These are phyloP conservation scores for button mushroom (Agaricus bisporus) DNA, from an alignment of 768 basidiomycete genomes.

Conservation along the genomic window DNA sequence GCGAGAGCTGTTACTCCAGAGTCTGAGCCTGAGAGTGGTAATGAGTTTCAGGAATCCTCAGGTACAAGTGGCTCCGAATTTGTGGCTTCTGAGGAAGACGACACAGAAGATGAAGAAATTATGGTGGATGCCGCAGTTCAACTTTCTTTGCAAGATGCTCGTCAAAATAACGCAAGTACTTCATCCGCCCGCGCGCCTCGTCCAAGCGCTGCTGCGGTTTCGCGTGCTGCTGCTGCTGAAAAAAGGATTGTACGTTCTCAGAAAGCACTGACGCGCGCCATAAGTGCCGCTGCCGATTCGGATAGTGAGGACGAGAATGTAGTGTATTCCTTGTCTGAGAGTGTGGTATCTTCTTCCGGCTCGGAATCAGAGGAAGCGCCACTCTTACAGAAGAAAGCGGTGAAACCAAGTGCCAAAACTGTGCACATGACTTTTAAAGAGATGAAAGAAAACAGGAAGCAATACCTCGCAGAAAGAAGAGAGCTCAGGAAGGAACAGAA, in stretches of 20 bases:
- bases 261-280: constrained; percentile 10
- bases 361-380: constrained; percentile 19
- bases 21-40: constrained; percentile 31
- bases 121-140: constrained; percentile 56
- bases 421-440: constrained; percentile 30
- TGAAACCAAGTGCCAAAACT: constrained; percentile 14
- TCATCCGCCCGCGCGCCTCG: constrained; percentile 28
- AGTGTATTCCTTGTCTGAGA: constrained; percentile 21
- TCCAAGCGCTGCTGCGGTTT: constrained; percentile 32
- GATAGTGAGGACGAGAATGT: constrained; percentile 26
- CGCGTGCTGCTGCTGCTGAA: constrained; percentile 50
- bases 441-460: constrained; percentile 18
- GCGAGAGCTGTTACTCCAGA: constrained; percentile 19
- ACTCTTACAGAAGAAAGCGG: constrained; percentile 24
- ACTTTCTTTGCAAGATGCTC: constrained; percentile 38
- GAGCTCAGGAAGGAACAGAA: constrained; percentile 41
- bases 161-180: constrained; percentile 26
- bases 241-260: constrained; percentile 34
- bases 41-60: constrained; percentile 36
- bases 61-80: constrained; percentile 61
- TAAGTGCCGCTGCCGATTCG: constrained; percentile 15
- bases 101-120: constrained; percentile 39
- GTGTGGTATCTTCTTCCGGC: constrained; percentile 20
- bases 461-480: constrained; percentile 18
- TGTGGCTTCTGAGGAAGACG: constrained; percentile 34